Base-by-base conservation (phyloP, 1,139 yeast genomes). In the Hansenula sp. region DNA sequence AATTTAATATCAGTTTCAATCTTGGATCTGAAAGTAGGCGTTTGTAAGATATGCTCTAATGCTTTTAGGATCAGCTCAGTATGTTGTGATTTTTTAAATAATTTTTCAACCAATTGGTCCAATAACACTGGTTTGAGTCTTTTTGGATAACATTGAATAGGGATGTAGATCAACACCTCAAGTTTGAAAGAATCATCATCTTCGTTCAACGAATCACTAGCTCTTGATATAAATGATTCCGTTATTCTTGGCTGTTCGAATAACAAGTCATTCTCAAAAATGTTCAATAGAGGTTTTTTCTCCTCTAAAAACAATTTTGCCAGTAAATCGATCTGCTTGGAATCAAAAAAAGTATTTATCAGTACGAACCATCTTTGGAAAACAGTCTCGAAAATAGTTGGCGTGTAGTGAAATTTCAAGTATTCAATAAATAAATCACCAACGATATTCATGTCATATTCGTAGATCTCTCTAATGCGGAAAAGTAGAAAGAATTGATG, bases 351-450 rank as follows among this genome's bases (percentile, higher is more conserved):
- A 3, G 49, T 41, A 42, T 79, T 72, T 5, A 82, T 49, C 0
- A 81, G 45, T 0, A 81, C 71, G 28, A 72, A 55, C 88, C 88
- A 84, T 57, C 88, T 76, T n/a, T 57, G 52, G 43, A 80, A 67
- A 0, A 73, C 47, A 5, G 59, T 49, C 2, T 50, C 41, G 4
- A 72, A 42, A 15, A 67, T 47, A 0, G 5, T 4, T 46, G 34
- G 1, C 57, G 40, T 10, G 42, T 36, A 0, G 36, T 33, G 42
- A 46, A 38, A 36, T 47, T 28, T 13, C 17, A 65, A 47, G 39
- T 57, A 63, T 3, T 56, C 43, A n/a, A 70, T 41, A 44, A 79
- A 71, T 0, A 51, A 44, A 0, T 46, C 40, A 13, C 61, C 29
- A 16, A 64, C 42, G 4, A 41, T n/a, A 0, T 43, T 28, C 4